Base-by-base conservation (phyloP, 225 moss, liverwort and hornwort genomes). In the Physcomitrellopsis africana region DNA sequence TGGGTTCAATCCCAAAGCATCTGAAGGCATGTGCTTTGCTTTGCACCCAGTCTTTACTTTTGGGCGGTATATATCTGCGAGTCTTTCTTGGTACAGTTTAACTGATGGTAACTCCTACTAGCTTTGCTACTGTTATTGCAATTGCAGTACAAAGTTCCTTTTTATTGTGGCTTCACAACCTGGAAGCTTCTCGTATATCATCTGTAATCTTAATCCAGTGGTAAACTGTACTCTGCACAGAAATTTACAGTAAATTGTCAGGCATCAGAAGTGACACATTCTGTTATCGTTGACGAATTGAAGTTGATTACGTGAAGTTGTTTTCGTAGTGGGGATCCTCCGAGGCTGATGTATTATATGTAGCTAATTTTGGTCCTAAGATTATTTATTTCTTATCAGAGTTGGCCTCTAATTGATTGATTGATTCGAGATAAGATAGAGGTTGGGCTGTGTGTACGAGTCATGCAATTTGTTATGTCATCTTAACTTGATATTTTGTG, bases 51-150 rank as follows among this genome's bases (percentile, higher is more conserved):
- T 86, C 47, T 78, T 83, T 65, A 55, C 77, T 72, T 83, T 86
- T 69, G 80, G 86, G 79, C 81, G 86, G 19, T 84, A 86, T 73
- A 76, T 86, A 79, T 78, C 83, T 63, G 73, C 83, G 57, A 78
- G 81, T 81, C 78, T 83, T 58, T 61, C 83, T 46, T 70, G 73
- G 83, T 66, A 72, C 83, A 81, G 65, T 18, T 69, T 86, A 63
- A 51, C 86, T 0, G 81, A 86, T 66, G 86, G 86, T 86, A 86
- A 83, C 72, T 76, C 69, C 83, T 72, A 71, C 57, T 70, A 57
- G 77, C 84, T 70, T 51, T 62, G 59, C 59, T 41, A 62, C 73
- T 64, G 63, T 29, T 41, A 45, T 67, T 68, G 68, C 68, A 59
- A 46, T 81, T 73, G 65, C 76, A 61, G 58, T 16, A 51, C 11